These are phyloP conservation scores for Flaveria bidentis DNA, from an alignment of 129 eudicot species.

Conservation along the genomic window DNA sequence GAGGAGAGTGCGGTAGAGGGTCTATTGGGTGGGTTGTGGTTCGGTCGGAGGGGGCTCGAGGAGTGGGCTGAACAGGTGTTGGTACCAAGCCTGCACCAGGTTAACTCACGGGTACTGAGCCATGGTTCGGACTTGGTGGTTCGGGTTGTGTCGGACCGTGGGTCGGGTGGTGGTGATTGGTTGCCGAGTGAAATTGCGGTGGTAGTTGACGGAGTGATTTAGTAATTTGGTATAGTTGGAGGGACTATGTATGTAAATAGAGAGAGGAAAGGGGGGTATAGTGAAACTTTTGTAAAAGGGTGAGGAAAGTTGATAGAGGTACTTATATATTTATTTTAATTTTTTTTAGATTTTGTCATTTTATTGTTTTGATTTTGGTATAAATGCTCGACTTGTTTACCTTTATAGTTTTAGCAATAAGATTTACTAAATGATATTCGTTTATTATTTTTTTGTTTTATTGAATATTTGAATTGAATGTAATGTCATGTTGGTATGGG, in stretches of 20 bases:
- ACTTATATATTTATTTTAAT: too few relatives aligned
- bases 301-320: too few relatives aligned
- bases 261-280: slow-evolving; percentile 27
- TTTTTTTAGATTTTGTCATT: slow-evolving; percentile 23
- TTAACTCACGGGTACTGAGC: slow-evolving; percentile 25
- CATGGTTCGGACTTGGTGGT: slow-evolving; percentile 35
- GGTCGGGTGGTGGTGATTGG: slow-evolving; percentile 39
- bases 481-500: neutral
- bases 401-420: slow-evolving; percentile 21
- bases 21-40: slow-evolving; percentile 74
- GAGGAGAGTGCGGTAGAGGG: slow-evolving; percentile 62
- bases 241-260: slow-evolving; percentile 34
- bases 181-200: slow-evolving; percentile 69
- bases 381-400: slow-evolving; percentile 27
- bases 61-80: slow-evolving; percentile 64
- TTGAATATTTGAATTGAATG: neutral
- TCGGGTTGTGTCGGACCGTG: slow-evolving; percentile 53
- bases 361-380: slow-evolving; percentile 14
- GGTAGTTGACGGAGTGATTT: slow-evolving; percentile 43
- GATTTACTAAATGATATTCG: neutral
- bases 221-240: slow-evolving; percentile 15
- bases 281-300: slow-evolving; percentile 23
- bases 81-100: slow-evolving; percentile 50
- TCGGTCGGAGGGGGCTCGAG: slow-evolving; percentile 57
- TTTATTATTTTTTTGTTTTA: neutral